Conservation (phyloP, 495 filamentous ascomycete genomes). For the Astrothelium macrocarpum region DNA sequence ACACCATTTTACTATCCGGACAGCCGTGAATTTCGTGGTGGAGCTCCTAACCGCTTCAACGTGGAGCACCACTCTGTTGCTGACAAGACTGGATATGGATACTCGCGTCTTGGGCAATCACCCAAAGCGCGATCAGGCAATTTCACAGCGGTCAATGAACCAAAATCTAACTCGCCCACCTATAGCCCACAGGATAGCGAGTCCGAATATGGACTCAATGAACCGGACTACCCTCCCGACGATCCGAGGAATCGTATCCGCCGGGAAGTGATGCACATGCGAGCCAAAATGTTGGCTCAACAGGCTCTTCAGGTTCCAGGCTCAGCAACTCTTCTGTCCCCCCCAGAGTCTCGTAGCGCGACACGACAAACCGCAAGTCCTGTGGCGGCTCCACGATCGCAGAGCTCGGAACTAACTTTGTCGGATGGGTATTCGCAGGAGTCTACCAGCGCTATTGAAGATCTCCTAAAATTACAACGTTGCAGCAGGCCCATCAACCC, state of each 20-base stretch:
- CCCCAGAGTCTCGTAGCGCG: not conserved
- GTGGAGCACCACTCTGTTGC: not conserved
- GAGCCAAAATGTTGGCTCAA: not conserved
- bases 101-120: not conserved
- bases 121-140: not conserved
- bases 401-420: not conserved
- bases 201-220: not conserved
- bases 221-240: not conserved
- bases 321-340: not conserved
- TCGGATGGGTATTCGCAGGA: not conserved
- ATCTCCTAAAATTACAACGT: not conserved
- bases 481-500: not conserved
- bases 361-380: not conserved
- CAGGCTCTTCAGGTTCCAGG: not conserved
- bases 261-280: not conserved
- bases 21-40: too few relatives aligned
- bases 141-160: not conserved
- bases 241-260: not conserved
- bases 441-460: not conserved
- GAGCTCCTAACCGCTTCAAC: not conserved
- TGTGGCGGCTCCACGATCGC: not conserved
- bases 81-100: not conserved
- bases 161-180: too few relatives aligned
- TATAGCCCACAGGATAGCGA: not conserved
- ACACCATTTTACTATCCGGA: not conserved